Conservation (phyloP, 176 grass and related monocot species). For the Aegilops bicornis region DNA sequence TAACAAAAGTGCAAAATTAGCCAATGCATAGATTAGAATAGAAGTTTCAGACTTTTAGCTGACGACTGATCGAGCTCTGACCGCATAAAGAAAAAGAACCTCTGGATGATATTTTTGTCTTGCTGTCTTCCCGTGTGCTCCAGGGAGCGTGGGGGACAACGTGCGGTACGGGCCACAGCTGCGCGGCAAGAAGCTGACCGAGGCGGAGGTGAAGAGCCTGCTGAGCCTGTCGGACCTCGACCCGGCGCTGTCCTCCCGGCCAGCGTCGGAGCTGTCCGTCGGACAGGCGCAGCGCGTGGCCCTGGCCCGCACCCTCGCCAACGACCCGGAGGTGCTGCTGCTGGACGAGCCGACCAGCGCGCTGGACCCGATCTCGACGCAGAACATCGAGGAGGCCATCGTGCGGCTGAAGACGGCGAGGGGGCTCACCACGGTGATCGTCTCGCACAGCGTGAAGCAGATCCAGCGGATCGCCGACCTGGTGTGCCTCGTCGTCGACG, state of each 20-base stretch:
- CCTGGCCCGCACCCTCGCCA: constrained; percentile 83
- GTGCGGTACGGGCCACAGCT: constrained; percentile 79
- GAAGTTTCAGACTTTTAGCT: background rate
- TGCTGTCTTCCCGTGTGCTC: background rate
- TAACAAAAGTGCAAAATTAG: too few species aligned
- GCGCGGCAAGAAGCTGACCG: constrained; percentile 68
- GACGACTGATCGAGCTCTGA: too few species aligned
- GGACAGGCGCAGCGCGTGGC: constrained; percentile 96
- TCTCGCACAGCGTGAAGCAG: constrained; percentile 97
- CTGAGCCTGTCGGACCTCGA: constrained; percentile 67
- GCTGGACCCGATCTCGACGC: constrained; percentile 91
- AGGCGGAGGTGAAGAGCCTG: constrained; percentile 58
- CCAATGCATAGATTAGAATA: too few species aligned
- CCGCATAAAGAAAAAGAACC: too few species aligned
- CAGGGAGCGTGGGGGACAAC: constrained; percentile 87
- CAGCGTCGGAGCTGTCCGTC: constrained; percentile 69
- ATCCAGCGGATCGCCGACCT: constrained; percentile 88
- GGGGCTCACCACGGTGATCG: constrained; percentile 73
- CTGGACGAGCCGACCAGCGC: constrained; percentile 92
- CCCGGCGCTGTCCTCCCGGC: constrained; percentile 47
- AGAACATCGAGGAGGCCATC: constrained; percentile 94
- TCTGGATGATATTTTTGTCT: too few species aligned
- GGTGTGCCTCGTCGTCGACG: constrained; percentile 82
- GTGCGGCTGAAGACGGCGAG: constrained; percentile 75
- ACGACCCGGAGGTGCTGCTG: constrained; percentile 88